phyloP scores from a whole-genome alignment of 1,284 basidiomycete species.

The Wallemia hederae region DNA sequence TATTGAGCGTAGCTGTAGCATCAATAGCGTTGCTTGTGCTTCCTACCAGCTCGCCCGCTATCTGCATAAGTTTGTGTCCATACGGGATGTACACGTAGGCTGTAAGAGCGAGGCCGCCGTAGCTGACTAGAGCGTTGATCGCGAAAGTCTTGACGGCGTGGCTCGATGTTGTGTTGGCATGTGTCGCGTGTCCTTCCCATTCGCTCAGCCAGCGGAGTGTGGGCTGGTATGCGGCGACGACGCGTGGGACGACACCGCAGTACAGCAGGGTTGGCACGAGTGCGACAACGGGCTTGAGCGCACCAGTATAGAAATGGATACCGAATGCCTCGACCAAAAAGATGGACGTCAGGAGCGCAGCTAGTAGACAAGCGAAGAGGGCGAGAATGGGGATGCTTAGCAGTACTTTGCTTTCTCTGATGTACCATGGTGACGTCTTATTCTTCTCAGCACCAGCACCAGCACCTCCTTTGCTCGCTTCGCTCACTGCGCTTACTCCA shows the following conservation, averaged over 20 bases:
- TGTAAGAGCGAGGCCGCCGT: slow-evolving; percentile 50
- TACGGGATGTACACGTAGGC: slow-evolving; percentile 81
- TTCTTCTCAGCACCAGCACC: too few species aligned
- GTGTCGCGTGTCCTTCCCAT: slow-evolving; percentile 72
- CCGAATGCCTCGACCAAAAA: slow-evolving; percentile 73
- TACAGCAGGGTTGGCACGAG: slow-evolving; percentile 65
- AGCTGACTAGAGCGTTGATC: slow-evolving; percentile 61
- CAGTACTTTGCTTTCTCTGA: slow-evolving; percentile 39
- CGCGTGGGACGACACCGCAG: slow-evolving; percentile 45
- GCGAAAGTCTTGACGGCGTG: slow-evolving; percentile 78
- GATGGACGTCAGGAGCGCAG: slow-evolving; percentile 21
- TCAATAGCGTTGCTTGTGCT: too few species aligned
- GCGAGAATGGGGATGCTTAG: slow-evolving; percentile 48
- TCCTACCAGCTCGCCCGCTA: too few species aligned
- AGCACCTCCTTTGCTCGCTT: too few species aligned
- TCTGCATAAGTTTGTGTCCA: slow-evolving; percentile 20
- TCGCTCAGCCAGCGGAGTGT: slow-evolving; percentile 40
- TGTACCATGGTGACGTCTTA: too few species aligned
- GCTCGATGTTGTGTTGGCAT: slow-evolving; percentile 42
- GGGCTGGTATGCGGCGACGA: slow-evolving; percentile 45
- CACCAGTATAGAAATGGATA: slow-evolving; percentile 52
- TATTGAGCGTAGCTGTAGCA: too few species aligned
- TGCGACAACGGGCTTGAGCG: slow-evolving; percentile 19
- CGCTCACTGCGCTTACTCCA: too few species aligned
- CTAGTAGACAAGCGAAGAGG: slow-evolving; percentile 39